Base-by-base conservation (phyloP, 1,139 yeast genomes). In the Meyerozyma carpophila region DNA sequence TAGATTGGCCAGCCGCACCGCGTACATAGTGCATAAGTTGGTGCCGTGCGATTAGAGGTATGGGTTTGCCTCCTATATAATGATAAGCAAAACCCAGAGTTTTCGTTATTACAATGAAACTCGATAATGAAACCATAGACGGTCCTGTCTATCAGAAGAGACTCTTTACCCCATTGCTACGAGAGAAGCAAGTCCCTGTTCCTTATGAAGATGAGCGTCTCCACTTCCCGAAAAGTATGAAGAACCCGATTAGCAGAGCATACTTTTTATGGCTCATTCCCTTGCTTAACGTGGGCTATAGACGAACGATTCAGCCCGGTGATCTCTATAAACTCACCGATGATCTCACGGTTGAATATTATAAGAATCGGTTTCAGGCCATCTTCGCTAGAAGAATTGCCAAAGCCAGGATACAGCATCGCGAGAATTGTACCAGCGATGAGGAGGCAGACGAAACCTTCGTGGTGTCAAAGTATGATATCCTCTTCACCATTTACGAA, bases 221-320 rank as follows among this genome's bases (percentile, higher is more conserved):
- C 11, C 5, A 10, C 16, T 21, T 11, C 5, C 37, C 37, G 11
- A 9, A 8, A 21, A 9, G 14, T 34, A 18, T 34, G 8, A 34
- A 34, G 27, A 34, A 34, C 37, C n/a, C 16, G 2, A 21, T 34
- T 2, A 21, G 37, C 8, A 16, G 37, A 34, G 37, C 26, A 10
- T 34, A 34, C 39, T 79, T 79, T 51, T 61, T 71, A 58, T 84
- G 93, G 93, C 67, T 82, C 36, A 48, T 63, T 14, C 86, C 88
- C 0, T 47, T 83, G 3, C 54, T 84, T 54, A 69, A 64, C 32
- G 77, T 75, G 3, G 95, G 95, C 1, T 86, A 85, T 57, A 72
- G 73, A 45, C 71, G 95, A 53, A 81, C 88, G 0, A 61, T 86
- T 31, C 79, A 78, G 42, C 79, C 81, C 6, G 73, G 77, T 43